These are phyloP conservation scores for Solanum hybrid DNA, from an alignment of 305 asterid genomes.

Conservation along the genomic window DNA sequence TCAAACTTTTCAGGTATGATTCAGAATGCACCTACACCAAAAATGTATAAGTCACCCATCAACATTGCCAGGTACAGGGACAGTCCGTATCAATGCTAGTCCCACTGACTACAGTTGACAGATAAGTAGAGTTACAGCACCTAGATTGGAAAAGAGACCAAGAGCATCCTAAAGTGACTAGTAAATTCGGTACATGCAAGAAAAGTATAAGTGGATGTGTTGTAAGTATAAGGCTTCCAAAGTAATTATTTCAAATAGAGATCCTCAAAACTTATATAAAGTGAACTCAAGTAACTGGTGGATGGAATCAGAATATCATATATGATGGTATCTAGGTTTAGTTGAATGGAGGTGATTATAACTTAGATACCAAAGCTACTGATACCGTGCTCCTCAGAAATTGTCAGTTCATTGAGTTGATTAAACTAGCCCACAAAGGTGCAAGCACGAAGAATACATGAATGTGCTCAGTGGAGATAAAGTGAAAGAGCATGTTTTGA, in stretches of 20 bases:
- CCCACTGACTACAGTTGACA: background rate
- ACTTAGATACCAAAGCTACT: background rate
- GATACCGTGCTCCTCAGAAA: background rate
- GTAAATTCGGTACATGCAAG: background rate
- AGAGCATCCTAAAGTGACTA: background rate
- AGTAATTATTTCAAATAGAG: background rate
- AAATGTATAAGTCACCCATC: background rate
- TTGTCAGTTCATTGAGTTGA: background rate
- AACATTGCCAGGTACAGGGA: background rate
- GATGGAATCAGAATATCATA: background rate
- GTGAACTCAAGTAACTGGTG: background rate
- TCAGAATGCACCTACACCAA: slow-evolving; percentile 84
- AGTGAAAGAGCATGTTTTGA: background rate
- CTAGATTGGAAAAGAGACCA: background rate
- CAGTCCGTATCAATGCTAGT: background rate
- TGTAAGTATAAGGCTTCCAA: background rate
- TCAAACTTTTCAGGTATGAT: slow-evolving; percentile 64
- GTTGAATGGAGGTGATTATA: background rate
- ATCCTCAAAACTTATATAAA: background rate
- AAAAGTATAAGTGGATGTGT: background rate
- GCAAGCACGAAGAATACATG: background rate
- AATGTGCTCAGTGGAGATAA: background rate
- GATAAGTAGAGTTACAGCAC: background rate
- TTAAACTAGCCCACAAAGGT: background rate
- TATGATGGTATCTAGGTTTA: background rate